These are phyloP conservation scores for Tulasnella sp. DNA, from an alignment of 768 basidiomycete species.

Conservation along the genomic window DNA sequence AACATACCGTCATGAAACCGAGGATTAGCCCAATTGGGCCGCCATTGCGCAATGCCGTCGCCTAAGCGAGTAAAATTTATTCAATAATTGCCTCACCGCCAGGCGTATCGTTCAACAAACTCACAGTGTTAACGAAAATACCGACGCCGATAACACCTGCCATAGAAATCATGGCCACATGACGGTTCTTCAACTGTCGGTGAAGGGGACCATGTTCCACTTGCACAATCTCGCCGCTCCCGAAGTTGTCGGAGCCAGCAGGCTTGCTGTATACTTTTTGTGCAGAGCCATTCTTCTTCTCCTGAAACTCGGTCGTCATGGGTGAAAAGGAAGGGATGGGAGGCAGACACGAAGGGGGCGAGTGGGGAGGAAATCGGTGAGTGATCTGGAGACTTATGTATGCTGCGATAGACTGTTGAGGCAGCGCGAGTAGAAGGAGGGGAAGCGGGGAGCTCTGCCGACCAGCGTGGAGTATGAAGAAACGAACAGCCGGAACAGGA, in stretches of 20 bases:
- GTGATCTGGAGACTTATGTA: too few relatives aligned
- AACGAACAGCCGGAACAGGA: too few relatives aligned
- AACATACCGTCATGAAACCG: slow-evolving; percentile 26
- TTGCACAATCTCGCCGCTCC: neutral
- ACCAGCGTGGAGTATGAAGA: too few relatives aligned
- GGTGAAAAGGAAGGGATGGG: neutral
- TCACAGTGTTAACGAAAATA: slow-evolving; percentile 46
- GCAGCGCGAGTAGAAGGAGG: too few relatives aligned
- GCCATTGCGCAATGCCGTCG: slow-evolving; percentile 38
- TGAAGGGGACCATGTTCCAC: slow-evolving; percentile 28
- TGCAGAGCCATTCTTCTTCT: neutral
- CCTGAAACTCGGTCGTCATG: neutral
- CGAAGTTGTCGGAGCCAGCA: neutral
- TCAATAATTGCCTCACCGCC: neutral
- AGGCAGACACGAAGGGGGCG: neutral
- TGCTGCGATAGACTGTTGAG: too few relatives aligned
- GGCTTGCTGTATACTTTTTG: neutral
- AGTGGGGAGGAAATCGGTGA: neutral
- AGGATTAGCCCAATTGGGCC: slow-evolving; percentile 48
- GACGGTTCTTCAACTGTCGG: slow-evolving; percentile 63
- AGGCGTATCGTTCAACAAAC: too few relatives aligned
- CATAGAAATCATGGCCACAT: slow-evolving; percentile 32
- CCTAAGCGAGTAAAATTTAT: slow-evolving; percentile 38
- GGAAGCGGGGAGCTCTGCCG: too few relatives aligned
- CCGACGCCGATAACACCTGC: slow-evolving; percentile 43